Evolutionary conservation across 2,329 filamentous ascomycete species (phyloP).

Genomic region (Akanthomyces uredinophilus): DNA sequence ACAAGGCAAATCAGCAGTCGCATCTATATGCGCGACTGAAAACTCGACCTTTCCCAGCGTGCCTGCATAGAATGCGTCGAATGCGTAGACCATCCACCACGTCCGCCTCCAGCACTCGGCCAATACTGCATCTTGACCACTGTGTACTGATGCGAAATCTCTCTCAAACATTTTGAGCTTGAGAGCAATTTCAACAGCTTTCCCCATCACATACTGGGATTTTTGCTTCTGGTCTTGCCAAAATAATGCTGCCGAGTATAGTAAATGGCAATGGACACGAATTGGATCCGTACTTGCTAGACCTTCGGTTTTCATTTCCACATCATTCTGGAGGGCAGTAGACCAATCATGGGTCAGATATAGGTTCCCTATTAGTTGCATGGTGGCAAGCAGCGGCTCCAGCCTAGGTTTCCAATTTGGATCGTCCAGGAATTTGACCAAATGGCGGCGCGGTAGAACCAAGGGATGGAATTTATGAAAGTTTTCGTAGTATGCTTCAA

Average conservation of each 20-base stretch:
- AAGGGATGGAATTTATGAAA: constrained; percentile 32
- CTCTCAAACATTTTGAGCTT: constrained; percentile 54
- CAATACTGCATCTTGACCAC: constrained; percentile 38
- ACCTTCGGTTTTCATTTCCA: constrained; percentile 12
- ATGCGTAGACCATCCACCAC: constrained; percentile 63
- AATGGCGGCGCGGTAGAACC: constrained; percentile 19
- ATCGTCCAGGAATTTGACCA: constrained; percentile 16
- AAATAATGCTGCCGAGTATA: constrained; percentile 33
- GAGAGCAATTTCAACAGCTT: constrained; percentile 53
- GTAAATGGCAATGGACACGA: constrained; percentile 31
- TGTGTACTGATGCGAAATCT: constrained; percentile 45
- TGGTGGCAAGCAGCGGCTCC: constrained; percentile 21
- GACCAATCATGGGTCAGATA: constrained; percentile 22
- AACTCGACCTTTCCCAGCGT: constrained; percentile 26
- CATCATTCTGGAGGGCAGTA: background rate
- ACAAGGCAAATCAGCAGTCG: constrained; percentile 58
- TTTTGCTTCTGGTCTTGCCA: constrained; percentile 26
- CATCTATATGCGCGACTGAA: constrained; percentile 34
- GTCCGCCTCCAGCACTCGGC: constrained; percentile 61
- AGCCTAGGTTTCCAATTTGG: constrained; percentile 14
- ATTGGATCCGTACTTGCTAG: constrained; percentile 21
- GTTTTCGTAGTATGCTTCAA: constrained; percentile 31
- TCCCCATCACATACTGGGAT: constrained; percentile 29
- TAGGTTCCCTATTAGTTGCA: constrained; percentile 32
- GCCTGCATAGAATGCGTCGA: constrained; percentile 45